These are phyloP conservation scores for Volvox africanus DNA, from an alignment of 139 green algal genomes.

Conservation along the genomic window DNA sequence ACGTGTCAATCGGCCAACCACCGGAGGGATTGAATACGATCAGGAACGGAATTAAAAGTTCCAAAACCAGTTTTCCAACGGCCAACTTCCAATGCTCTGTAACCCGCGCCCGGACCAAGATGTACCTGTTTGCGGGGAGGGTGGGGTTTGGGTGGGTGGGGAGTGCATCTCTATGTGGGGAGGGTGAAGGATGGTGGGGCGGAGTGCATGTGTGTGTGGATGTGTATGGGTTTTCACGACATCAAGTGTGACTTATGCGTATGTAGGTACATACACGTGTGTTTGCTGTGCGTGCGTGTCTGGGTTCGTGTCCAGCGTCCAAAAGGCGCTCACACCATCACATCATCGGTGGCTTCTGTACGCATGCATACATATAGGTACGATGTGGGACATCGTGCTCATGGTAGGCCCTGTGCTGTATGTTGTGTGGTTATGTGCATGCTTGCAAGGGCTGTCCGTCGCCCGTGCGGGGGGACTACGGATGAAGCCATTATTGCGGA, in stretches of 20 bases:
- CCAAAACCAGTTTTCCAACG: background rate
- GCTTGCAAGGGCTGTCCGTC: too few relatives aligned
- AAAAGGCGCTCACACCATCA: background rate
- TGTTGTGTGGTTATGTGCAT: too few relatives aligned
- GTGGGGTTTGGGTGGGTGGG: too few relatives aligned
- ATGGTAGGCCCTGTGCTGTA: too few relatives aligned
- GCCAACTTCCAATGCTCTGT: background rate
- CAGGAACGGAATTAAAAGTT: slow-evolving; percentile 8
- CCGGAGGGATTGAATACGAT: slow-evolving; percentile 1
- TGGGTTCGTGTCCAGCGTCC: background rate
- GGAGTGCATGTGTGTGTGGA: background rate
- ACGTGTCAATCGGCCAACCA: background rate
- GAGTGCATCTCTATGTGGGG: too few relatives aligned
- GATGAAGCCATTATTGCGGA: background rate
- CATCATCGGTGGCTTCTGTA: background rate
- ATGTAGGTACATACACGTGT: background rate
- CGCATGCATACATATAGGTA: background rate
- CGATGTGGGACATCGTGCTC: too few relatives aligned
- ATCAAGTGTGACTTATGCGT: background rate
- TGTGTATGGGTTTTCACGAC: background rate
- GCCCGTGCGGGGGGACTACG: too few relatives aligned
- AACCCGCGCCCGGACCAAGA: background rate
- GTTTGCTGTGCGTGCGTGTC: background rate
- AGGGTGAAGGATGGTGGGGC: too few relatives aligned
- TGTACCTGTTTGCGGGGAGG: slow-evolving; percentile 35